Evolutionary conservation across 2,329 filamentous ascomycete species (phyloP).

Genomic region (Didymella exigua): DNA sequence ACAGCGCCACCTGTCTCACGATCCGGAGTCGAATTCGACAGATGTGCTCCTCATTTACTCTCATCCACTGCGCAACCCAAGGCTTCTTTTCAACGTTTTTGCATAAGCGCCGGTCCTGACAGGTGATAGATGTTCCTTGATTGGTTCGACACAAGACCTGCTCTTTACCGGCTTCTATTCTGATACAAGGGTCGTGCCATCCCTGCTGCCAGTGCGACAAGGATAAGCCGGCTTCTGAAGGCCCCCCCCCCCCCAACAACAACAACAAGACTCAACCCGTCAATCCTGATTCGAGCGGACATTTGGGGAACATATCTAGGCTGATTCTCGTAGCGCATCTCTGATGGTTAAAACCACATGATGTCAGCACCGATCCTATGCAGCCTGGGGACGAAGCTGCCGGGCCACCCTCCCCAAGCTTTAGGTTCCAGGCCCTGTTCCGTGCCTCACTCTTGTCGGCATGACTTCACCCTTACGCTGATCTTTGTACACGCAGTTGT

Average conservation of each 20-base stretch:
- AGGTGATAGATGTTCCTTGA: slow-evolving; percentile 26
- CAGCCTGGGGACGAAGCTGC: slow-evolving; percentile 13
- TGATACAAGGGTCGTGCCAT: slow-evolving; percentile 39
- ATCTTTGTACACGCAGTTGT: slow-evolving; percentile 1
- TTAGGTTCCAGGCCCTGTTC: slow-evolving; percentile 26
- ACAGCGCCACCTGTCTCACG: slow-evolving; percentile 31
- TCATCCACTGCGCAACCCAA: slow-evolving; percentile 42
- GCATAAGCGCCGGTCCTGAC: slow-evolving; percentile 47
- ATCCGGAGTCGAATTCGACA: slow-evolving; percentile 17
- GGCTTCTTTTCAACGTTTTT: slow-evolving; percentile 43
- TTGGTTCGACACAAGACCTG: slow-evolving; percentile 30
- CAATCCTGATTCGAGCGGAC: slow-evolving; percentile 40
- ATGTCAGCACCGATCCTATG: slow-evolving; percentile 38
- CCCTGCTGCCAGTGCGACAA: slow-evolving; percentile 33
- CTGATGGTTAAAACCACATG: slow-evolving; percentile 27
- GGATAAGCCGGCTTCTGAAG: slow-evolving; percentile 40
- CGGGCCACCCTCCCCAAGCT: background rate
- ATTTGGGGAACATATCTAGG: slow-evolving; percentile 44
- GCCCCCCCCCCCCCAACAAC: no score
- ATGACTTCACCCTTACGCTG: slow-evolving; percentile 9
- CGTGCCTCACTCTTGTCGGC: slow-evolving; percentile 16
- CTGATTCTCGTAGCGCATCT: slow-evolving; percentile 44
- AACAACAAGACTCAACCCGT: slow-evolving; percentile 12
- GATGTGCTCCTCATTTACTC: slow-evolving; percentile 28
- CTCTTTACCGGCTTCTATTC: slow-evolving; percentile 40